Percentiles rank a stretch among this genome's conserved stretches.
Evolutionary conservation across 1,139 yeast species (phyloP).

Genomic region (Citeromyces siamensis): DNA sequence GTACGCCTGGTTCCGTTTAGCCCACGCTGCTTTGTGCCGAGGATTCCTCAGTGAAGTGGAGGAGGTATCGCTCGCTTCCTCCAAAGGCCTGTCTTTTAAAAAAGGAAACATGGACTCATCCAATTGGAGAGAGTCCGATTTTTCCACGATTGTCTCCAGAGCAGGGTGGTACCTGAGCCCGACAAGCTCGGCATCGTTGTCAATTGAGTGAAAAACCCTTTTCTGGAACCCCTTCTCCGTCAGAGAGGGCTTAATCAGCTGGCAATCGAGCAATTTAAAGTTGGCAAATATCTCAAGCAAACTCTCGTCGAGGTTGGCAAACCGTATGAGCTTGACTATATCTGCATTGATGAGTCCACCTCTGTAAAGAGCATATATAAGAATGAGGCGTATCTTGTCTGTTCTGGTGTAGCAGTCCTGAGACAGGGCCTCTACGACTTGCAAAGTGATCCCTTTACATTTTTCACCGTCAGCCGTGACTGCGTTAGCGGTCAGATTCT

Average conservation of each 20-base stretch:
- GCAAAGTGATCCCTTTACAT: slow-evolving; percentile 37
- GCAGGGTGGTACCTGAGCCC: slow-evolving; percentile 75
- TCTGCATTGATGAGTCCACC: slow-evolving; percentile 78
- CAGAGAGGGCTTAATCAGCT: slow-evolving; percentile 39
- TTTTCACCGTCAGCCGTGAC: slow-evolving; percentile 58
- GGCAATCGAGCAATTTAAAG: slow-evolving; percentile 55
- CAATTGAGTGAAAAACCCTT: slow-evolving; percentile 47
- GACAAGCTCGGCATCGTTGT: slow-evolving; percentile 53
- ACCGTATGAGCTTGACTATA: slow-evolving; percentile 54
- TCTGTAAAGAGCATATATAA: slow-evolving; percentile 68
- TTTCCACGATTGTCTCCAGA: slow-evolving; percentile 42
- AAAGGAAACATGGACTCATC: slow-evolving; percentile 59
- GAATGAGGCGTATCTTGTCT: slow-evolving; percentile 62
- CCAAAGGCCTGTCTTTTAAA: slow-evolving; percentile 59
- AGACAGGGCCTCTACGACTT: slow-evolving; percentile 40
- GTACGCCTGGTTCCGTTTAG: slow-evolving; percentile 32
- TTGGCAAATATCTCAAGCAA: slow-evolving; percentile 45
- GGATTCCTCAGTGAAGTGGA: slow-evolving; percentile 51
- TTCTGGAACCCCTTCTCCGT: slow-evolving; percentile 23
- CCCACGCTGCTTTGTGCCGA: slow-evolving; percentile 77
- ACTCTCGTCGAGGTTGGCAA: slow-evolving; percentile 44
- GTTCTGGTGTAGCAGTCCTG: neutral
- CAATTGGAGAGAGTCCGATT: slow-evolving; percentile 31
- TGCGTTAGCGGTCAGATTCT: slow-evolving; percentile 67
- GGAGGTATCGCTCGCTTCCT: slow-evolving; percentile 20